Evolutionary conservation across 2,329 filamentous ascomycete genomes (phyloP).

Genomic region (Calonectria crousiana): DNA sequence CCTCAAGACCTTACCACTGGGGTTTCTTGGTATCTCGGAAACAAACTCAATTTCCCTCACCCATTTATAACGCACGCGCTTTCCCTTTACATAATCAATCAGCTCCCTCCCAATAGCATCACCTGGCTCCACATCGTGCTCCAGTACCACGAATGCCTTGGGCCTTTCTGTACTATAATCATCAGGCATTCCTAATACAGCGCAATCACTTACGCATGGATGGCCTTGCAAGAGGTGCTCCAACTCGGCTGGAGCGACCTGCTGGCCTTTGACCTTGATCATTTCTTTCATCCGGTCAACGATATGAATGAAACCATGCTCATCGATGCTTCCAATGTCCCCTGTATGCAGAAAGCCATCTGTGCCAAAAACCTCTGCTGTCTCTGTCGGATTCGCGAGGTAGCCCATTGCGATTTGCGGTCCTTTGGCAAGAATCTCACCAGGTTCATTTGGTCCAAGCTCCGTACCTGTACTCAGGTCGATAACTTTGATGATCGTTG

Average conservation of each 20-base stretch:
- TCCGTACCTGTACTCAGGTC: conserved; percentile 68
- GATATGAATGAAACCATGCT: conserved; percentile 67
- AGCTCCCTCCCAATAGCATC: background rate
- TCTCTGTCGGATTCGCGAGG: conserved; percentile 82
- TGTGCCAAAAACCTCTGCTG: conserved; percentile 77
- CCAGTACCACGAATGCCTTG: conserved; percentile 61
- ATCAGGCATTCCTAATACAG: conserved; percentile 64
- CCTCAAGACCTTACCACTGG: conserved; percentile 59
- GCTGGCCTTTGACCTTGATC: conserved; percentile 74
- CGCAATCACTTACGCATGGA: conserved; percentile 74
- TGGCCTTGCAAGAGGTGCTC: conserved; percentile 79
- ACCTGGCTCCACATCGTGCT: background rate
- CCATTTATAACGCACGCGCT: conserved; percentile 71
- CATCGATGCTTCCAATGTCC: conserved; percentile 79
- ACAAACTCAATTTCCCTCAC: conserved; percentile 76
- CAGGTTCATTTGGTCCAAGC: conserved; percentile 72
- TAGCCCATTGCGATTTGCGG: conserved; percentile 83
- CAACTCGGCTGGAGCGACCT: conserved; percentile 82
- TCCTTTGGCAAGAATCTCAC: conserved; percentile 81
- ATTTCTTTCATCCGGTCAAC: conserved; percentile 78
- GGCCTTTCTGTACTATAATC: conserved; percentile 58
- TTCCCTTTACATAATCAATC: conserved; percentile 49
- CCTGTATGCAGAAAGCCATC: conserved; percentile 81
- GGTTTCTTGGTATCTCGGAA: conserved; percentile 75
- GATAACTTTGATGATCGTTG: conserved; percentile 79